Base-by-base conservation (phyloP, 768 basidiomycete species). In the Macrocybe gigantea region DNA sequence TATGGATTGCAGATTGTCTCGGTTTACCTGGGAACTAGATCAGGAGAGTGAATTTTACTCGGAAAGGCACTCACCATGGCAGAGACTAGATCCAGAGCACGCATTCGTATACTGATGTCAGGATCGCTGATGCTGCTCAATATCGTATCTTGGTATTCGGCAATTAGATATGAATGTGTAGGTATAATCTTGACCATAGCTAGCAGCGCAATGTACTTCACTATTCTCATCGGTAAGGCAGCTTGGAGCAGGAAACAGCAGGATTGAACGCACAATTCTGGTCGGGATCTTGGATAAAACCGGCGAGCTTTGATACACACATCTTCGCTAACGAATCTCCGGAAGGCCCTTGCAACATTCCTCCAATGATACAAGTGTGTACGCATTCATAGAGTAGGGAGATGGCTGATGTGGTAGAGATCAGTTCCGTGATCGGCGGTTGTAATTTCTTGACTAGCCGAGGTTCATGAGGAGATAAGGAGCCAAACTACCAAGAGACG, bases 301-400 rank as follows among this genome's bases (percentile, higher is more conserved):
- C 80, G 14, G 93, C 89, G 34, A 99, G 74, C 64, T 99, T 99
- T 30, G 92, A 88, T 34, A 95, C 91, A 57, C 96, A 99, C 8
- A 84, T 81, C 49, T 75, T 75, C 5, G 96, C 96, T 40, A 99
- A 71, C 3, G 83, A 71, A 60, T 86, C 77, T 8, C 90, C 92
- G 31, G 85, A 80, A 14, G 80, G 49, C 3, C 85, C 87, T 55
- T 85, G 85, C 7, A 98, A 75, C 91, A 99, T 97, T 6, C 90
- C 93, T 7, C 96, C 95, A 8, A 92, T 92, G 55, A 99, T 98
- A 57, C 93, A 97, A 0, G 96, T 98, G 56, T 93, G 88, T 1
- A 99, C 95, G 64, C 96, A 99, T 70, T 99, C 96, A 62, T 98
- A 99, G 10, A 99, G 69, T 15, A 99, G 72, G 15, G 94, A 97